Evolutionary conservation across 2,329 filamentous ascomycete species (phyloP), one percentile per base, ranked within the genome.

Genomic region (Cordyceps sp.): DNA sequence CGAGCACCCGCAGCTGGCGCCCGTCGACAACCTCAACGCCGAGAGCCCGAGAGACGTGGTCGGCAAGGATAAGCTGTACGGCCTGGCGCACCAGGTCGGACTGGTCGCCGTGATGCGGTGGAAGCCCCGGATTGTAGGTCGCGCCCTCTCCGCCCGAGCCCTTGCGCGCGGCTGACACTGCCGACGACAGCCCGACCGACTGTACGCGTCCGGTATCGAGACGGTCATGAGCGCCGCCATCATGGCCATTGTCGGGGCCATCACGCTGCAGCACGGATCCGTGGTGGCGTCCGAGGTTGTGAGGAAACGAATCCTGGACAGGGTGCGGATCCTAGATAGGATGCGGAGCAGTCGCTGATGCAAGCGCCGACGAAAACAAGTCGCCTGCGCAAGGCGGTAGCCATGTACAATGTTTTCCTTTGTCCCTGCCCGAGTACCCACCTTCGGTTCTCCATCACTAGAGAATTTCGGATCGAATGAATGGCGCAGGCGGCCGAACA

Each of bases 231-330:
- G 78, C 30, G 76, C 84, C 38, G 73, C 83, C 4, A 46, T 98
- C 34, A 83, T 85, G 50, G 83, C 86, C 29, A 78, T 98, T 34
- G 60, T 96, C 28, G 90, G 90, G 16, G 90, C 90, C 10, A 57
- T 98, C 33, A 77, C 84, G n/a, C 61, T 98, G 47, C 84, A 94
- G 54, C 75, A 80, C 43, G 90, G 90, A 29, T 80, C 78, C 24
- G 74, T 77, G 28, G 69, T 80, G 34, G 85, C 88, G 36, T 78
- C 75, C 40, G 67, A 71, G 51, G 57, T 92, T 33, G 74, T 82
- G 29, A 72, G 74, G 48, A 80, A 93, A 43, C 74, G 76, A 54
- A 77, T 93, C 52, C 55, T 93, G 46, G 38, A 17, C n/a, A n/a
- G n/a, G n/a, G n/a, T n/a, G n/a, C 17, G 18, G 28, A 30, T 30